phyloP scores from a whole-genome alignment of 1,284 basidiomycete species.

The Heterobasidion occidentale region DNA sequence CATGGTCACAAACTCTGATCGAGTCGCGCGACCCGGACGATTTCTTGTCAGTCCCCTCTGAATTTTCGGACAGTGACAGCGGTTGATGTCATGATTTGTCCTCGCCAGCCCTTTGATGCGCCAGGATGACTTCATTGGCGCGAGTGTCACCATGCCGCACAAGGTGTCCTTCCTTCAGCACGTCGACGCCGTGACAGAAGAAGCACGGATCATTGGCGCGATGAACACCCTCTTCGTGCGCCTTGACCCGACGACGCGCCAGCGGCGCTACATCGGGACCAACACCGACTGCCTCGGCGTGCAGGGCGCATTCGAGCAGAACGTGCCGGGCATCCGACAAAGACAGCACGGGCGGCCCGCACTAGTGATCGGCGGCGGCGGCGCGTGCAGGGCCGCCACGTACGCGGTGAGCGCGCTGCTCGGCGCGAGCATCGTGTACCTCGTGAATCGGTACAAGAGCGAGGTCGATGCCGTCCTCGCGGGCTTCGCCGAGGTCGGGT shows the following conservation, averaged over 20 bases:
- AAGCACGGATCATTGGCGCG: not conserved
- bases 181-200: not conserved
- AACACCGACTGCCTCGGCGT: not conserved
- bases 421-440: not conserved
- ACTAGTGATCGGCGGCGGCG: not conserved
- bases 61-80: not conserved
- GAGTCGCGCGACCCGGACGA: not conserved
- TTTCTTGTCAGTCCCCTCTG: not conserved
- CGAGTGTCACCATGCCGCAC: slow-evolving; percentile 1
- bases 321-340: not conserved
- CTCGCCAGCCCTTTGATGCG: not conserved
- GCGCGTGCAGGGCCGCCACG: not conserved
- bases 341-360: not conserved
- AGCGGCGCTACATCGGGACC: not conserved
- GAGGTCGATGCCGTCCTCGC: not conserved
- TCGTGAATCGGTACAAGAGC: not conserved
- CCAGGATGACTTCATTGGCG: not conserved
- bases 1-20: not conserved
- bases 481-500: not conserved
- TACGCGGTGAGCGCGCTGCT: not conserved
- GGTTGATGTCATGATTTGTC: too few species aligned
- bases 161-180: not conserved
- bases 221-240: not conserved
- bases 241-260: not conserved
- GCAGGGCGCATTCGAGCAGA: not conserved